phyloP scores from a whole-genome alignment of 1,284 basidiomycete genomes.

The Coniferiporia weirii region DNA sequence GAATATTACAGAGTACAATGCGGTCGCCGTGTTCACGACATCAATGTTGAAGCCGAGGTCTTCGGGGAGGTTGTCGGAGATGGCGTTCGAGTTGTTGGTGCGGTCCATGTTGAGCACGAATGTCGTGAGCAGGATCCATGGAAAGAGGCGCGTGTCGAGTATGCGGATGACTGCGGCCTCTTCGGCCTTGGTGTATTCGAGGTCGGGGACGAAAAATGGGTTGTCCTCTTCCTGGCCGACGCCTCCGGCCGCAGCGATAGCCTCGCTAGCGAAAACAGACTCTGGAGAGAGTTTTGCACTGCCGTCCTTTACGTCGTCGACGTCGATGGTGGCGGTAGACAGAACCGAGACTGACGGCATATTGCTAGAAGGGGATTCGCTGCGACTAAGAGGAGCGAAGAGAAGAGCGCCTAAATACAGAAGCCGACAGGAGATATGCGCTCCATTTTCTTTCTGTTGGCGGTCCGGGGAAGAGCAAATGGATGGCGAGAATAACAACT shows the following conservation, averaged over 20 bases:
- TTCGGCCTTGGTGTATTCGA: conserved; percentile 31
- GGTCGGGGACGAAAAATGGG: conserved; percentile 26
- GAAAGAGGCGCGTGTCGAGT: conserved; percentile 32
- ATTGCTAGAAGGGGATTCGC: too few relatives aligned
- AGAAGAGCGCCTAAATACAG: too few relatives aligned
- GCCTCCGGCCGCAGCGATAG: not conserved
- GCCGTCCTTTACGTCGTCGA: not conserved
- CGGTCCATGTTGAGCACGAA: conserved; percentile 39
- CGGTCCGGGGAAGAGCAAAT: not conserved
- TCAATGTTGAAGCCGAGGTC: conserved; percentile 36
- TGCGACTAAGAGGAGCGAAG: too few relatives aligned
- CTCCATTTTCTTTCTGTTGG: too few relatives aligned
- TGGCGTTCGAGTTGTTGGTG: conserved; percentile 35
- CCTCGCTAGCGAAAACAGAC: not conserved
- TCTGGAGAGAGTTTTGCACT: not conserved
- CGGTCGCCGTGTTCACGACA: conserved; percentile 34
- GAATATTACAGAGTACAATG: conserved; percentile 32
- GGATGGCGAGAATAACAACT: not conserved
- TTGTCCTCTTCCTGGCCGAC: conserved; percentile 6
- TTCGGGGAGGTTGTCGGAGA: conserved; percentile 33
- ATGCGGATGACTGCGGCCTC: conserved; percentile 31
- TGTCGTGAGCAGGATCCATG: conserved; percentile 34
- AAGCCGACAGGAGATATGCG: too few relatives aligned
- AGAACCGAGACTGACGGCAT: too few relatives aligned
- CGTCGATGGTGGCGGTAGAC: too few relatives aligned